These are phyloP conservation scores for Rhynchosporium agropyri DNA, from an alignment of 2,329 filamentous ascomycete species.

Conservation along the genomic window DNA sequence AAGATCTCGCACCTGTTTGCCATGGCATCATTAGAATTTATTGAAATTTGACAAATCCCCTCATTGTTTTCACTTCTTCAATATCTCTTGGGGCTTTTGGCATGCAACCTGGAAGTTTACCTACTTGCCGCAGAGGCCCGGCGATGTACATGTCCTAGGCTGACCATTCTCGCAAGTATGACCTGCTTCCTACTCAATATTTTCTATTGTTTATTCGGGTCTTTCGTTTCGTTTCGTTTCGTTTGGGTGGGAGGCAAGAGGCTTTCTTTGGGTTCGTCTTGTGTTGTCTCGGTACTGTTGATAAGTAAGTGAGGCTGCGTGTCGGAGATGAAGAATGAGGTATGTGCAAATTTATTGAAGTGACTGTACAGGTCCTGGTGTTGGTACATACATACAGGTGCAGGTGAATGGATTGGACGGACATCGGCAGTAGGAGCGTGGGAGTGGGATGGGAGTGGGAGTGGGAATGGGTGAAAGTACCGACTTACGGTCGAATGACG, in stretches of 20 bases:
- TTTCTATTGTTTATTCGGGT: not conserved
- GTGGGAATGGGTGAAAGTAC: not conserved
- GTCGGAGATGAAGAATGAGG: not conserved
- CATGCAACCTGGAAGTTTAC: constrained; percentile 33
- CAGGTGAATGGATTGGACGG: constrained; percentile 1
- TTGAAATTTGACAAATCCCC: too few species aligned
- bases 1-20: constrained; percentile 47
- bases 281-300: constrained; percentile 10
- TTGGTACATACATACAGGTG: too few species aligned
- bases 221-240: not conserved
- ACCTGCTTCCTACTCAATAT: not conserved
- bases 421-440: not conserved
- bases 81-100: constrained; percentile 16
- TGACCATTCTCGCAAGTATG: constrained; percentile 36
- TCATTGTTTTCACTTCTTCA: not conserved
- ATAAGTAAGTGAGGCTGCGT: constrained; percentile 15
- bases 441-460: not conserved
- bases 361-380: not conserved
- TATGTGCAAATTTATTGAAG: constrained; percentile 1
- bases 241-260: not conserved
- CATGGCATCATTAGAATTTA: constrained; percentile 13
- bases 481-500: not conserved
- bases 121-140: constrained; percentile 50
- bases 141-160: constrained; percentile 50
- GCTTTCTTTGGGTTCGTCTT: not conserved